phyloP scores from a whole-genome alignment of 2,329 filamentous ascomycete species.

The Diaporthe longicolla region DNA sequence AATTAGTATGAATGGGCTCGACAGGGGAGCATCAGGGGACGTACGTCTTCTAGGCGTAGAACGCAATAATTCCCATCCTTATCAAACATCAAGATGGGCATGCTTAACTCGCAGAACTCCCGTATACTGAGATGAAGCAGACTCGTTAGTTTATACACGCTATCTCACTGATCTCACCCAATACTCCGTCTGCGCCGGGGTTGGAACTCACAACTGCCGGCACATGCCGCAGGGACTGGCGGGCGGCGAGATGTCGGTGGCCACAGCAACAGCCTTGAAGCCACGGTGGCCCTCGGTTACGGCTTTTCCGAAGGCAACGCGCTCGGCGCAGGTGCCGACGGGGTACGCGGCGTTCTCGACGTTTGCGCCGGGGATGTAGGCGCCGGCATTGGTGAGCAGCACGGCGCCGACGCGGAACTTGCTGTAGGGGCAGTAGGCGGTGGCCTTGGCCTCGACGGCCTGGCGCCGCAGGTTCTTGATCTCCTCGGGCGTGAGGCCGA shows the following conservation, averaged over 20 bases:
- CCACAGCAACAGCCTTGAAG: slow-evolving; percentile 87
- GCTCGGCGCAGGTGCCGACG: slow-evolving; percentile 95
- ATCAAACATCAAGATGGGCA: slow-evolving; percentile 94
- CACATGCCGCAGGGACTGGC: slow-evolving; percentile 95
- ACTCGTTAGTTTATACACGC: slow-evolving; percentile 33
- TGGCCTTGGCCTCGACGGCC: slow-evolving; percentile 79
- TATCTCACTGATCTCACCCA: neutral
- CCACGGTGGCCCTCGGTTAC: slow-evolving; percentile 70
- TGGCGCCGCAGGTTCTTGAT: slow-evolving; percentile 74
- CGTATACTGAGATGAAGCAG: slow-evolving; percentile 69
- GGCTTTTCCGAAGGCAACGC: slow-evolving; percentile 88
- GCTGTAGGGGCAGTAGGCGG: slow-evolving; percentile 94
- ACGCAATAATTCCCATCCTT: slow-evolving; percentile 81
- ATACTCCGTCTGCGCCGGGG: neutral
- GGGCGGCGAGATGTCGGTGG: slow-evolving; percentile 80
- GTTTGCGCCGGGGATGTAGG: slow-evolving; percentile 82
- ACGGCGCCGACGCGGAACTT: slow-evolving; percentile 91
- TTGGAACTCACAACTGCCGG: slow-evolving; percentile 80
- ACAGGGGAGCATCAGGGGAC: slow-evolving; percentile 43
- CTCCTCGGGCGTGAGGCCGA: slow-evolving; percentile 72
- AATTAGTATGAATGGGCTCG: neutral
- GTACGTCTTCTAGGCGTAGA: slow-evolving; percentile 76
- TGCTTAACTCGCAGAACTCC: slow-evolving; percentile 78
- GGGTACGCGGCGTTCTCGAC: slow-evolving; percentile 95
- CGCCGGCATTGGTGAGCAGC: slow-evolving; percentile 68